These are phyloP conservation scores for Gnetum montanum DNA, from an alignment of 75 land plant species.

Conservation along the genomic window DNA sequence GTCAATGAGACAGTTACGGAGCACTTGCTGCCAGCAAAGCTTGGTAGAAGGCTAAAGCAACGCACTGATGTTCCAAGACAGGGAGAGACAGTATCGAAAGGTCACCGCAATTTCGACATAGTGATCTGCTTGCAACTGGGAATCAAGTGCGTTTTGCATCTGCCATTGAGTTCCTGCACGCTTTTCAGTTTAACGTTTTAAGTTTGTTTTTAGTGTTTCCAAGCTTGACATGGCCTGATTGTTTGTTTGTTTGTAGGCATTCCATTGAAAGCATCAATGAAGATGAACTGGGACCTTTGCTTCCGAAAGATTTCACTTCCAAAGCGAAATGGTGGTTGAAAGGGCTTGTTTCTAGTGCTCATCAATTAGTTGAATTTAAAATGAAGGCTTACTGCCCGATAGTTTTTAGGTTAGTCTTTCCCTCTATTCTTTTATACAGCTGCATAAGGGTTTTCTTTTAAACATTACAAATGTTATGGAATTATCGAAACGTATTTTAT, in stretches of 20 bases:
- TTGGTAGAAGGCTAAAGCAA: no score
- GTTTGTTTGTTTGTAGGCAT: conserved; percentile 43
- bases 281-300: conserved; percentile 35
- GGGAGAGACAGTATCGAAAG: conserved; percentile 56
- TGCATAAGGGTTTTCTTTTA: no score
- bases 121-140: conserved; percentile 63
- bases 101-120: conserved; percentile 55
- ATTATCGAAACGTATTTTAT: no score
- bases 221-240: background rate
- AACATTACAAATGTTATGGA: no score
- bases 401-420: conserved; percentile 50
- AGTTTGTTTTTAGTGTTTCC: background rate
- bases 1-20: conserved; percentile 33
- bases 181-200: background rate
- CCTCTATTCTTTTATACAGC: no score
- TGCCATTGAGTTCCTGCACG: background rate
- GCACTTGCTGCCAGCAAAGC: background rate
- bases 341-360: conserved; percentile 61
- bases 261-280: conserved; percentile 53
- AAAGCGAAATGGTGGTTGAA: conserved; percentile 39
- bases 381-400: conserved; percentile 73
- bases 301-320: conserved; percentile 45
- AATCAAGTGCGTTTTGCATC: conserved; percentile 58
- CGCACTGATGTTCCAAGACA: conserved; percentile 47
- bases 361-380: conserved; percentile 52